phyloP scores from a whole-genome alignment of 306 rosid species.

The Cicer judaicum region DNA sequence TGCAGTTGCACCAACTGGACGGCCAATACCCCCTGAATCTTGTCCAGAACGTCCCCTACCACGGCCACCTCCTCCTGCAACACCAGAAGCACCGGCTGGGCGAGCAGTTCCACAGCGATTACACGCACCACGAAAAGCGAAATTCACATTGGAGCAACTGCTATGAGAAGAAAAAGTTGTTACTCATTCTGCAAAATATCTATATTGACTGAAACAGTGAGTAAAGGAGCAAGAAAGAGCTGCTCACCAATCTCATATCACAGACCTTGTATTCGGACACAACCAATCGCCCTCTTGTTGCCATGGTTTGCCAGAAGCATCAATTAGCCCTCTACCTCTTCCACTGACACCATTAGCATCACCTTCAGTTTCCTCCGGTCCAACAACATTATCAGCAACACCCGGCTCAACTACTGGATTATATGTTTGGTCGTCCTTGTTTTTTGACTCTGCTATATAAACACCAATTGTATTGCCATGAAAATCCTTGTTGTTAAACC shows the following conservation, averaged over 20 bases:
- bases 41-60: conserved; percentile 82
- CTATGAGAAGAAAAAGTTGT: conserved; percentile 46
- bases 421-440: conserved; percentile 72
- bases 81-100: conserved; percentile 88
- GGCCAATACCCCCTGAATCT: conserved; percentile 73
- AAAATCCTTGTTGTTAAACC: conserved; percentile 95
- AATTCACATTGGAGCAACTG: conserved; percentile 95
- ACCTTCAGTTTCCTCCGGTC: conserved; percentile 56
- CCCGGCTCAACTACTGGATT: conserved; percentile 59
- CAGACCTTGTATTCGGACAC: conserved; percentile 99
- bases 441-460: conserved; percentile 89
- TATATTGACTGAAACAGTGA: conserved; percentile 16
- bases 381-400: conserved; percentile 55
- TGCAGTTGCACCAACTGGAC: conserved; percentile 63
- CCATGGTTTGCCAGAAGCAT: conserved; percentile 89
- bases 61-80: conserved; percentile 81
- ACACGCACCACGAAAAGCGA: conserved; percentile 99
- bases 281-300: conserved; percentile 98
- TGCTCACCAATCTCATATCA: conserved; percentile 99
- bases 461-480: conserved; percentile 91
- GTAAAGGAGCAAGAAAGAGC: conserved; percentile 81
- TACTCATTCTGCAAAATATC: conserved; percentile 45
- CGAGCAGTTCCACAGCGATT: conserved; percentile 99
- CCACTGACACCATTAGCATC: conserved; percentile 66
- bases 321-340: conserved; percentile 77